Evolutionary conservation across 768 basidiomycete genomes (phyloP), one percentile per base, ranked within the genome.

Genomic region (Dacryopinax primogenitus): DNA sequence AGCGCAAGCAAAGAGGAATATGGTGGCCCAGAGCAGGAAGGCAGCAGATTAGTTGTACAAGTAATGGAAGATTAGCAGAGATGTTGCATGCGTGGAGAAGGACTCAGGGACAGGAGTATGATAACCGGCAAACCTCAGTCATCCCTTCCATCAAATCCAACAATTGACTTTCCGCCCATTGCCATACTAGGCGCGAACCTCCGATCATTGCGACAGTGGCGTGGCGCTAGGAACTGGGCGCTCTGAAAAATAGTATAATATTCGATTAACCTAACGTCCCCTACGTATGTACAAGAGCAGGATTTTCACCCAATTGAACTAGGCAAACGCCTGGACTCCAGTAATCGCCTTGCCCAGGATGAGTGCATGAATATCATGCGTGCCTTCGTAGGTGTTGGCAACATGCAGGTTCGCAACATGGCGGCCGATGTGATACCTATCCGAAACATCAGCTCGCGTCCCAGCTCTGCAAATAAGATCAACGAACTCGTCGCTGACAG

Each of bases 391-490:
- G 0, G 93, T 97, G 70, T 93, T 93, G 7, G 92, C 86, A n/a
- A 97, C 88, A 72, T 98, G 94, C 66, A 96, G 73, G 74, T 97
- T 98, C 0, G 89, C 88, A 9, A 90, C 93, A 77, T 97, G 94
- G 34, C 95, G 78, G n/a, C 90, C 91, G 64, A 98, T 85, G 72
- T 92, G 90, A 72, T 93, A 96, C 74, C 90, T 93, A 66, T 37
- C 23, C 45, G 37, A 13, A 34, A 35, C 34, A 61, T 41, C 11
- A n/a, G 18, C 13, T 35, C 18, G 18, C 58, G 18, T 44, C 4
- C n/a, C n/a, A 44, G 33, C 6, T 41, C 34, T 12, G 28, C 51
- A 23, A 63, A n/a, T 16, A 39, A 47, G 6, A 16, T 44, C 21
- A 34, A 79, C 86, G 71, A 69, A 95, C 90, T 98, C 95, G 71